These are phyloP conservation scores for Aspergillus cavernicola DNA, from an alignment of 495 filamentous ascomycete species.

Conservation along the genomic window DNA sequence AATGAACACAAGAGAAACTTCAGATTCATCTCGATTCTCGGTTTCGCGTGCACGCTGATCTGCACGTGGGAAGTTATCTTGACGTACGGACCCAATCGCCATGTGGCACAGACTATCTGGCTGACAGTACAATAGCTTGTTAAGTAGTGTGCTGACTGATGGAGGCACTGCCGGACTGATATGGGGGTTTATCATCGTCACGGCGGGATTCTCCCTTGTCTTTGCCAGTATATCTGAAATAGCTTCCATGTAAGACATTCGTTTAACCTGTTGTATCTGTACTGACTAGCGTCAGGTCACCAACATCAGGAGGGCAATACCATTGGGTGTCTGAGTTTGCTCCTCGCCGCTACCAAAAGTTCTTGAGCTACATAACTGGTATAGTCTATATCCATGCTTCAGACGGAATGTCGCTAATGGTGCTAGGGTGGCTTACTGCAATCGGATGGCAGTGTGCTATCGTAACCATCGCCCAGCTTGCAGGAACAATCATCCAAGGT, in stretches of 20 bases:
- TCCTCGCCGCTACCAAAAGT: conserved; percentile 49
- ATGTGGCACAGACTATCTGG: neutral
- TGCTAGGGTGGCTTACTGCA: conserved; percentile 54
- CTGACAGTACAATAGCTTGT: conserved; percentile 24
- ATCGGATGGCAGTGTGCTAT: conserved; percentile 59
- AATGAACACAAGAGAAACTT: conserved; percentile 42
- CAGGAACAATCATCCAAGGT: conserved; percentile 57
- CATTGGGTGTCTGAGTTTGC: conserved; percentile 61
- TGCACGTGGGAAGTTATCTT: conserved; percentile 47
- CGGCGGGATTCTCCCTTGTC: conserved; percentile 44
- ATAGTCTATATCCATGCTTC: neutral
- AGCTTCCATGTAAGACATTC: conserved; percentile 47
- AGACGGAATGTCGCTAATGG: neutral
- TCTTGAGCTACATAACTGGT: conserved; percentile 58
- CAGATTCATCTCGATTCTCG: conserved; percentile 46
- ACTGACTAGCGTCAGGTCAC: conserved; percentile 29
- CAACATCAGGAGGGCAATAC: conserved; percentile 50
- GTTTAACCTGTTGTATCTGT: neutral
- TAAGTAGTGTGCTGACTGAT: conserved; percentile 46
- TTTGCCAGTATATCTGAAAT: conserved; percentile 53
- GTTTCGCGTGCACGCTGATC: conserved; percentile 44
- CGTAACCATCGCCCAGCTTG: conserved; percentile 51
- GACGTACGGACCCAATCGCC: conserved; percentile 28
- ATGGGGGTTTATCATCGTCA: conserved; percentile 51
- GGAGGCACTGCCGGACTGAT: conserved; percentile 56